A percentile compares a stretch with the other conserved stretches of the same genome.
Evolutionary conservation across 2,329 filamentous ascomycete genomes (phyloP).

Genomic region (Dactylonectria estremocensis): DNA sequence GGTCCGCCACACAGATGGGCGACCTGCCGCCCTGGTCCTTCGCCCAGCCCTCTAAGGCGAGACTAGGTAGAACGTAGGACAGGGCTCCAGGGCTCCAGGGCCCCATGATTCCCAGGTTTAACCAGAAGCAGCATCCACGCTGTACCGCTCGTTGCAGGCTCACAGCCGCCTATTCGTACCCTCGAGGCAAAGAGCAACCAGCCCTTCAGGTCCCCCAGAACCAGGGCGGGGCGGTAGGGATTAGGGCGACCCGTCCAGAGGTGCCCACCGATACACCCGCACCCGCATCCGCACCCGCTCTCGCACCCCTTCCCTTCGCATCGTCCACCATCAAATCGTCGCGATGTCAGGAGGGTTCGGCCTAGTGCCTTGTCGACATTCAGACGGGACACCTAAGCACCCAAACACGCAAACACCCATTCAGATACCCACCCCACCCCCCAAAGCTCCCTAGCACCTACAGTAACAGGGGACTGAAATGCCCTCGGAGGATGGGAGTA

Average conservation of each 20-base stretch:
- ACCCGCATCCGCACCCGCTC: not conserved
- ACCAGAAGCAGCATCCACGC: no score
- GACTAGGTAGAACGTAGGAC: not conserved
- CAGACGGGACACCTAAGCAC: not conserved
- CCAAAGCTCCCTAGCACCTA: not conserved
- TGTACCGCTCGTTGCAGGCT: no score
- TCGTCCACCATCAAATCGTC: constrained; percentile 1
- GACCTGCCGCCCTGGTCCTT: not conserved
- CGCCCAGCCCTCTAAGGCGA: constrained; percentile 27
- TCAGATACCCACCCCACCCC: not conserved
- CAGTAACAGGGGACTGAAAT: not conserved
- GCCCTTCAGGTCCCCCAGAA: constrained; percentile 3
- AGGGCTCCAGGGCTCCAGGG: constrained; percentile 18
- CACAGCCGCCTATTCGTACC: no score
- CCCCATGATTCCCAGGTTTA: not conserved
- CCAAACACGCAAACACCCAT: no score
- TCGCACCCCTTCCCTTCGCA: not conserved
- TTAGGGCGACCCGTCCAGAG: not conserved
- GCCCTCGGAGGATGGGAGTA: not conserved
- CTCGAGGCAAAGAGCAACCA: not conserved
- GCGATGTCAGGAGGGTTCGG: constrained; percentile 2
- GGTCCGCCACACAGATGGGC: not conserved
- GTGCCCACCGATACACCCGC: not conserved
- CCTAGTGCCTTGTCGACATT: not conserved
- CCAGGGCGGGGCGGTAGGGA: not conserved